Evolutionary conservation across 148 eudicot genomes (phyloP), one percentile per base, ranked within the genome.

Genomic region (Agrostemma githago): DNA sequence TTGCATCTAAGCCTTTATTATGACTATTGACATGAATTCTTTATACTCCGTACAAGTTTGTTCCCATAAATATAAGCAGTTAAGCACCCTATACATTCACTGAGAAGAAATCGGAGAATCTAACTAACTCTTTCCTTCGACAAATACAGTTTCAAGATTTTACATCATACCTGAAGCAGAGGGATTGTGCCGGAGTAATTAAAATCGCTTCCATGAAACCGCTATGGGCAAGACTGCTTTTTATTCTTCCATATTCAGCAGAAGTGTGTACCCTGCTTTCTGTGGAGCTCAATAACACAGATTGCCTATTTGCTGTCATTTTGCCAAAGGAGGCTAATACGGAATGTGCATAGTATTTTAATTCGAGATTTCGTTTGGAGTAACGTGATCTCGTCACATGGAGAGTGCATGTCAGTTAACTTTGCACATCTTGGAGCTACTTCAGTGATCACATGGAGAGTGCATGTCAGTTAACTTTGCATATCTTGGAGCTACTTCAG

Each of bases 181-280:
- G 99, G 78, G 97, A 90, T 70, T 95, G 94, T 83, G 96, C 91
- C 6, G 99, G 99, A 42, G 99, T 92, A 37, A 92, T 95, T 38
- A 95, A 95, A 85, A 83, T 95, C 72, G 92, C 96, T 12, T 89
- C 92, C 40, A 57, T 77, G 16, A 89, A 83, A 63, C 66, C 92
- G 71, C 73, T 88, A 46, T 92, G 99, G 99, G 83, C 94, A 14
- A 87, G 97, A 62, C 84, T 89, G 59, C 88, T 95, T 59, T 95
- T 95, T 82, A 87, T 95, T 71, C 96, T 95, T 63, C 97, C 99
- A 8, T 82, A 79, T 75, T 90, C 96, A 6, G 78, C 78, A 4
- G 99, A 95, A 70, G 82, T 79, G 53, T 88, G 88, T 78, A 85
- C 96, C 41, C 59, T 90, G 93, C 89, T 95, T 53, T 82, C 93